These are phyloP conservation scores for Fistulina hepatica DNA, from an alignment of 1,284 basidiomycete genomes.

Conservation along the genomic window DNA sequence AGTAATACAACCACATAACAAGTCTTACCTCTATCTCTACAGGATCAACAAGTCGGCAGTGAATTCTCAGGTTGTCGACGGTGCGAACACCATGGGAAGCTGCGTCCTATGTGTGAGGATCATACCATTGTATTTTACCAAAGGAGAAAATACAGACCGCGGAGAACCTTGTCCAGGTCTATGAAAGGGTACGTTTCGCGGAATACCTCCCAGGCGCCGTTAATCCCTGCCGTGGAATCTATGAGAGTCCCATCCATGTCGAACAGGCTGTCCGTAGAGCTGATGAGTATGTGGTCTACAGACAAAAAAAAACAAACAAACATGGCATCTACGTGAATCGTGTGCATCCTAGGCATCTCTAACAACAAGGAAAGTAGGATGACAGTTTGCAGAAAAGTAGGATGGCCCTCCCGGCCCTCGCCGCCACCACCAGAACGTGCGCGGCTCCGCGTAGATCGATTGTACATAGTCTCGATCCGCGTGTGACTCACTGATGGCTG, in stretches of 20 bases:
- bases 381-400: too few relatives aligned
- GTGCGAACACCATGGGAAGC: slow-evolving; percentile 76
- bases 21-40: slow-evolving; percentile 50
- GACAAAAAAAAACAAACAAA: slow-evolving; percentile 23
- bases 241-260: slow-evolving; percentile 76
- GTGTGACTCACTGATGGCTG: slow-evolving; percentile 17
- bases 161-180: slow-evolving; percentile 50
- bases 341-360: too few relatives aligned
- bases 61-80: slow-evolving; percentile 62
- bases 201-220: slow-evolving; percentile 67
- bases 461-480: slow-evolving; percentile 4
- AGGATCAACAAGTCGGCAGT: slow-evolving; percentile 61
- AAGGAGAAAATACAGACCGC: slow-evolving; percentile 32
- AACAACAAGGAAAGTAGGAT: too few relatives aligned
- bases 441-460: too few relatives aligned
- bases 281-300: slow-evolving; percentile 12
- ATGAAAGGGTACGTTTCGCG: slow-evolving; percentile 50
- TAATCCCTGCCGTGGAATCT: slow-evolving; percentile 61
- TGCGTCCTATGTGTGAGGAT: slow-evolving; percentile 21
- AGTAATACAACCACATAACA: slow-evolving; percentile 1
- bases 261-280: slow-evolving; percentile 38
- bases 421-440: too few relatives aligned
- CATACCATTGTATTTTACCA: slow-evolving; percentile 6
- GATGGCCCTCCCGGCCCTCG: too few relatives aligned
- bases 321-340: slow-evolving; percentile 46